Base-by-base conservation (phyloP, 805 yeast species). In the Lipomyces japonicus region DNA sequence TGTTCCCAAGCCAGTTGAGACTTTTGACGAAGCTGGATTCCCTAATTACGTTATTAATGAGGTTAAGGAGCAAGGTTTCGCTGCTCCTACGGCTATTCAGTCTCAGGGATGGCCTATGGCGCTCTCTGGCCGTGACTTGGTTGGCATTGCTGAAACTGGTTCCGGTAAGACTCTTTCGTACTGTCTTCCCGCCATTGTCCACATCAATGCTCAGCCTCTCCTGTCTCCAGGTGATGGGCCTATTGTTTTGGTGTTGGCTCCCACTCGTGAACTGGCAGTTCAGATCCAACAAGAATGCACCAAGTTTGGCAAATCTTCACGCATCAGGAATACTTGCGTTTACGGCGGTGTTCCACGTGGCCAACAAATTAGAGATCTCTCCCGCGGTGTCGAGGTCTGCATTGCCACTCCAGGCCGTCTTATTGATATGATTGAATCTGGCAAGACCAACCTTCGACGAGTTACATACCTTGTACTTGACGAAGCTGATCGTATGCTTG, bases 21-120 rank as follows among this genome's bases (percentile, higher is more conserved):
- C 78, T 43, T 93, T 93, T 63, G 96, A 93, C 60, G 97, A 93
- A 76, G 96, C 96, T 66, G 97, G 97, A 42, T 91, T 93, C 79
- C 98, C 98, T 60, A 23, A 81, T 63, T 90, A 91, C 68, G 97
- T 91, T 39, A 77, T 93, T 66, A 75, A 72, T 52, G 96, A 91
- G 76, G 90, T 93, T 63, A 80, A 85, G 72, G 82, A 82, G 53
- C 89, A 86, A 72, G 97, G 97, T 55, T 93, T 93, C 75, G 93
- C 83, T 49, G 79, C 75, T 59, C 98, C 98, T 64, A 93, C 98
- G 50, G 89, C 88, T 60, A 93, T 93, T 66, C 98, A 93, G 76
- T 88, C 96, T 72, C 98, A 93, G 76, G 98, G 98, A 76, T 93
- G 98, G 98, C 98, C 98, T 58, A 93, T 93, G 98, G 98, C 98